Evolutionary conservation across 1,284 basidiomycete species (phyloP).

Genomic region (Tilletia indica): DNA sequence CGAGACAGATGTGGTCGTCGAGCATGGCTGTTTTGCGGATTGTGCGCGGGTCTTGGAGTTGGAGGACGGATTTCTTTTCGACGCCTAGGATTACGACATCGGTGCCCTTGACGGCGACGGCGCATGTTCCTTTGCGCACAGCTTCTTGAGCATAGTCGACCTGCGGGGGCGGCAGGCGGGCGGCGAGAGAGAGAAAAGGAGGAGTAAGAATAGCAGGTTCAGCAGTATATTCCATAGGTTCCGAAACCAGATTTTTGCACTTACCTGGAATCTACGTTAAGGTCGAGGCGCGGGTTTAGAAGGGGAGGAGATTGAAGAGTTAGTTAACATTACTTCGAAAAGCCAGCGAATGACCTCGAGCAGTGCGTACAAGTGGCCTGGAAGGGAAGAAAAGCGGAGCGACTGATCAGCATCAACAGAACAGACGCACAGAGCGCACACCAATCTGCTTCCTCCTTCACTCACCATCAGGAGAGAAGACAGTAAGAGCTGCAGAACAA

Average conservation of each 20-base stretch:
- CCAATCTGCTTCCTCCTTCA: no score
- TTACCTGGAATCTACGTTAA: neutral
- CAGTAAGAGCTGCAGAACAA: conserved; percentile 68
- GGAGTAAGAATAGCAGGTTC: neutral
- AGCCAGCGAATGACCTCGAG: neutral
- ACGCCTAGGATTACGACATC: conserved; percentile 95
- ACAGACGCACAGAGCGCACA: conserved; percentile 22
- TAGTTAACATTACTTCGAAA: no score
- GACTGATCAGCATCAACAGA: conserved; percentile 12
- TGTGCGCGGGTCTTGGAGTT: conserved; percentile 95
- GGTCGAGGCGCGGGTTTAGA: no score
- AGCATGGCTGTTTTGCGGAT: conserved; percentile 98
- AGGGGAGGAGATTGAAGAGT: no score
- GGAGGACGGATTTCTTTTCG: conserved; percentile 96
- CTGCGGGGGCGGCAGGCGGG: conserved; percentile 58
- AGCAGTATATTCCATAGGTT: neutral
- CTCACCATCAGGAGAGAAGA: conserved; percentile 85
- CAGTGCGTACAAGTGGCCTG: conserved; percentile 30
- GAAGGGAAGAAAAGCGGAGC: neutral
- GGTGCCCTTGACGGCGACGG: conserved; percentile 91
- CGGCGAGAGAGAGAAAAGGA: conserved; percentile 8
- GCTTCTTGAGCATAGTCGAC: conserved; percentile 98
- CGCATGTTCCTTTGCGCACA: conserved; percentile 94
- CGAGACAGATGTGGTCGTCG: conserved; percentile 95
- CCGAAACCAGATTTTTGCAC: no score